Conservation (phyloP, 768 basidiomycete genomes). For the Auriculariales sp. region DNA sequence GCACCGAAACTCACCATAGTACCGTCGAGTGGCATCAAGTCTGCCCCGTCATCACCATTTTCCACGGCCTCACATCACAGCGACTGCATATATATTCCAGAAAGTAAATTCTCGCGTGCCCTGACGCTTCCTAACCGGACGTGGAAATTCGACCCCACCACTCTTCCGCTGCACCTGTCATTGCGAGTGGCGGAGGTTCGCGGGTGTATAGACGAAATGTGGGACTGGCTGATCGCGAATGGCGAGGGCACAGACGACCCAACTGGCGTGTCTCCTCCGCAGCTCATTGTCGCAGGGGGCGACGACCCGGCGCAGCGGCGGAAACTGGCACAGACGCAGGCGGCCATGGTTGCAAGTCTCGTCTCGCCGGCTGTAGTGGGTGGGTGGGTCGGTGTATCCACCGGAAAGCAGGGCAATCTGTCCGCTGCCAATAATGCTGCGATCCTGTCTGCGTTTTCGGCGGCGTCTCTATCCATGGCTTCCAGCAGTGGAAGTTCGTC, state of each 20-base stretch:
- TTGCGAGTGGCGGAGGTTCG: constrained; percentile 48
- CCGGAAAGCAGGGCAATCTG: not conserved
- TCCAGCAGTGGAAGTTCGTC: not conserved
- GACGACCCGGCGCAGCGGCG: constrained; percentile 1
- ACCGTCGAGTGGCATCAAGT: not conserved
- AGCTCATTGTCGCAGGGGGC: constrained; percentile 4
- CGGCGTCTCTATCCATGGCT: not conserved
- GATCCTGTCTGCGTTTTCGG: not conserved
- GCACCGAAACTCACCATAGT: constrained; percentile 1
- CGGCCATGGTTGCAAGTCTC: not conserved
- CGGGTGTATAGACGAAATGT: constrained; percentile 63
- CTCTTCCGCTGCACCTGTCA: constrained; percentile 49
- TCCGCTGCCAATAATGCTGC: not conserved
- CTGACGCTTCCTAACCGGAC: constrained; percentile 29
- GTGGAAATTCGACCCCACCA: constrained; percentile 39
- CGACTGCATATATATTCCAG: too few relatives aligned
- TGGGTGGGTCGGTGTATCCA: not conserved
- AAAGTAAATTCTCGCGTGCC: not conserved
- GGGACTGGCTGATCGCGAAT: constrained; percentile 53
- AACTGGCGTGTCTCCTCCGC: not conserved
- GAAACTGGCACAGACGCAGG: not conserved
- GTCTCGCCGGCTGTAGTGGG: not conserved
- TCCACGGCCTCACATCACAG: too few relatives aligned
- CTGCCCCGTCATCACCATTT: not conserved
- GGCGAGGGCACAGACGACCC: constrained; percentile 7